Evolutionary conservation across 1,284 basidiomycete species (phyloP), one percentile per base, ranked within the genome.

Genomic region (Apiotrichum gracile): DNA sequence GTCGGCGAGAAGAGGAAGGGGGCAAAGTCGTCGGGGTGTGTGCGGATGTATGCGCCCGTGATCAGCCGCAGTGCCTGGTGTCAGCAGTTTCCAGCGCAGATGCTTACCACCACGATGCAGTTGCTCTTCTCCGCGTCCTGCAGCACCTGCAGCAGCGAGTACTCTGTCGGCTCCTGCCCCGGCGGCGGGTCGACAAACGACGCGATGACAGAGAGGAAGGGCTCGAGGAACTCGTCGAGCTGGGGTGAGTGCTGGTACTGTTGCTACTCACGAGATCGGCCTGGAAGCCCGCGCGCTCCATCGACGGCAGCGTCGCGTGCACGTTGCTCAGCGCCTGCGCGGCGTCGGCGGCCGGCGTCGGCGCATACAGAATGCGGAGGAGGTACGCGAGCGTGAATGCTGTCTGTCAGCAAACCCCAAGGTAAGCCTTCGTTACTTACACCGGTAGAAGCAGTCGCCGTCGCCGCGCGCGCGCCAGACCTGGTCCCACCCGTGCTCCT

Each of bases 371-470:
- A 24, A 87, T 75, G 38, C 80, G 77, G 45, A 85, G 78, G 25
- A 88, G 71, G 66, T 83, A 85, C 3, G 84, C 81, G 31, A 86
- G 84, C 21, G 81, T 85, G 54, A 87, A 78, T 33, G 85, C 86
- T 86, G 49, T 16, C 2, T 17, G 14, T 26, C 24, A 42, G 19
- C n/a, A 12, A 10, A 7, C 17, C 13, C 14, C 33, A 16, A 7
- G 5, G 33, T 5, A 5, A 38, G 19, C 19, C 17, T 12, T 7
- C 2, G 5, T n/a, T 5, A 69, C 73, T 77, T 55, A 86, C 86
- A 84, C 78, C 86, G 77, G 69, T 87, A 88, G 69, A 87, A 87
- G 65, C 87, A 88, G 70, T 88, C 85, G 0, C 86, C 87, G 71
- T 71, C 71, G 70, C 88, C 87, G 74, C 83, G 79, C 0, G 86